phyloP scores from a whole-genome alignment of 2,329 filamentous ascomycete genomes.

The Drechslerella stenobrocha region DNA sequence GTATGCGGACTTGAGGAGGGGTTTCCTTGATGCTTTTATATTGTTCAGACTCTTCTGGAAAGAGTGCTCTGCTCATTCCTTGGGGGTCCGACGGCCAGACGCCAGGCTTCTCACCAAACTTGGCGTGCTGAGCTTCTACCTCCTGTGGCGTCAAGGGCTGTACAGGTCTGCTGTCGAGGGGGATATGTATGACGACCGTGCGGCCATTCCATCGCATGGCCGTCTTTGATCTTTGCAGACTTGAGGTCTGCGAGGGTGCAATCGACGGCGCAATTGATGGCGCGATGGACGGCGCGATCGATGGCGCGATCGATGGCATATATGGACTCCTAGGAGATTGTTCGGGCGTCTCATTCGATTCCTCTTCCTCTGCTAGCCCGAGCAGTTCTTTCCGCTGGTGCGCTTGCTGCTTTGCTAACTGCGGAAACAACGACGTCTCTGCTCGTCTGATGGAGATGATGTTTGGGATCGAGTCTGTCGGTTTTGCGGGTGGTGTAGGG shows the following conservation, averaged over 20 bases:
- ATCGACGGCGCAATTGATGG: conserved; percentile 41
- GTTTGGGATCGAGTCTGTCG: conserved; percentile 25
- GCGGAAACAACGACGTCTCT: conserved; percentile 48
- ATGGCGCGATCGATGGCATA: conserved; percentile 17
- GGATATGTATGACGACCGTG: conserved; percentile 52
- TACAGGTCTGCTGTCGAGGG: conserved; percentile 48
- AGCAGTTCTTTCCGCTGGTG: conserved; percentile 23
- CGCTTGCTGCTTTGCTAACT: conserved; percentile 19
- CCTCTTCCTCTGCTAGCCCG: conserved; percentile 44
- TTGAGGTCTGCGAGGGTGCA: conserved; percentile 8
- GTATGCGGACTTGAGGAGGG: conserved; percentile 64
- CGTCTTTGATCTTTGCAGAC: conserved; percentile 42
- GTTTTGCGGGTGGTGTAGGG: conserved; percentile 31
- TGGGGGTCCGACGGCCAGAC: conserved; percentile 62
- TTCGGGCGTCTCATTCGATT: conserved; percentile 37
- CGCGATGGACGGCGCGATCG: neutral
- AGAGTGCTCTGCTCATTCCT: conserved; percentile 68
- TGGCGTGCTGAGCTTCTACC: conserved; percentile 62
- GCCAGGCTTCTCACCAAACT: conserved; percentile 68
- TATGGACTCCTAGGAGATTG: conserved; percentile 31
- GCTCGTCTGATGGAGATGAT: conserved; percentile 44
- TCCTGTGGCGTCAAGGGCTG: conserved; percentile 62
- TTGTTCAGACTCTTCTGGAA: conserved; percentile 66
- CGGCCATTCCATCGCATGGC: conserved; percentile 51
- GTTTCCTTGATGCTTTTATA: conserved; percentile 58